These are phyloP conservation scores for Beauveria pseudobassiana DNA, from an alignment of 2,329 filamentous ascomycete species.

Conservation along the genomic window DNA sequence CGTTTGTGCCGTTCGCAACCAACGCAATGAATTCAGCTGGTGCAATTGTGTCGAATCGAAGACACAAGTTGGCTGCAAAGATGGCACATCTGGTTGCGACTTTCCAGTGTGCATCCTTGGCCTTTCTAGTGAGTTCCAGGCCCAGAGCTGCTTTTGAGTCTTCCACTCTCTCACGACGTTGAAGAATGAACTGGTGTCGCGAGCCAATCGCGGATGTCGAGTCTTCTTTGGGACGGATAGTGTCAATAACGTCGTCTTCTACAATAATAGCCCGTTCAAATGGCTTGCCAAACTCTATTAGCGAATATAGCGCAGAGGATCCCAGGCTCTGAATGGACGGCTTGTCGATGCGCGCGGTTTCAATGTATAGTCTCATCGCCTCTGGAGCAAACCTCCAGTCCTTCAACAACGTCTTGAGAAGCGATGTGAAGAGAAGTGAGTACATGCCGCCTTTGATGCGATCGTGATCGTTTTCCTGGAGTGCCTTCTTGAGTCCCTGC, in stretches of 20 bases:
- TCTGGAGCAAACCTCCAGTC: slow-evolving; percentile 94
- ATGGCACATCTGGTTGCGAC: slow-evolving; percentile 84
- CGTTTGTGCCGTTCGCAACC: slow-evolving; percentile 74
- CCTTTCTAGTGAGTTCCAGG: slow-evolving; percentile 70
- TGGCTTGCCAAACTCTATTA: slow-evolving; percentile 87
- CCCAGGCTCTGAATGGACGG: slow-evolving; percentile 89
- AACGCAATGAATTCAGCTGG: slow-evolving; percentile 77
- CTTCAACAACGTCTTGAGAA: slow-evolving; percentile 78
- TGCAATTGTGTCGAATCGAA: slow-evolving; percentile 85
- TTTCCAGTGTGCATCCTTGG: slow-evolving; percentile 87
- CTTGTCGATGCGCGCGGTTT: slow-evolving; percentile 84
- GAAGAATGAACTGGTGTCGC: slow-evolving; percentile 63
- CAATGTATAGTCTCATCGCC: slow-evolving; percentile 84
- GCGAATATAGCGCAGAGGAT: slow-evolving; percentile 69
- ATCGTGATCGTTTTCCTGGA: slow-evolving; percentile 75
- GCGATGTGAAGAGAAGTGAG: slow-evolving; percentile 78
- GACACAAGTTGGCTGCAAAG: slow-evolving; percentile 82
- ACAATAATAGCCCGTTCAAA: slow-evolving; percentile 81
- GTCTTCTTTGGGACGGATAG: slow-evolving; percentile 62
- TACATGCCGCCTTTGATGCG: slow-evolving; percentile 94
- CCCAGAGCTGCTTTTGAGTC: slow-evolving; percentile 74
- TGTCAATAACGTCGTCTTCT: slow-evolving; percentile 61
- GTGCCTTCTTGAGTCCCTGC: slow-evolving; percentile 66
- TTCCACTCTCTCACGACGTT: slow-evolving; percentile 71
- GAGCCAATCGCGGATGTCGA: slow-evolving; percentile 50